Base-by-base conservation (phyloP, 805 yeast species). In the Yamadazyma tumulicola region DNA sequence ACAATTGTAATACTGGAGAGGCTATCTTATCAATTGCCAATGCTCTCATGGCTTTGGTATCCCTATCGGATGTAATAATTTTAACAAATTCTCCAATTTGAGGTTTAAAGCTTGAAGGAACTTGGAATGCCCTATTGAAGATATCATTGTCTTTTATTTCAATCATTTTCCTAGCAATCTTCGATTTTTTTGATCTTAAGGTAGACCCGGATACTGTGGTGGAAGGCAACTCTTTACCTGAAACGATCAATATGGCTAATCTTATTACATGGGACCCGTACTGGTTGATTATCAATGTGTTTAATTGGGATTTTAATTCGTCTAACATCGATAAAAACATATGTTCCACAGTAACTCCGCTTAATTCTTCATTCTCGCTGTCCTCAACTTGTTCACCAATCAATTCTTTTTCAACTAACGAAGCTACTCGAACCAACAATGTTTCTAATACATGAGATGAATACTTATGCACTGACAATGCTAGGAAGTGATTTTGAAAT, bases 361-460 rank as follows among this genome's bases (percentile, higher is more conserved):
- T 60, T 1, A 54, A 61, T 4, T 54, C 59, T 7, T 52, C 63
- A 8, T 52, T 61, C 18, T 57, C 57, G 8, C 51, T 58, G 11
- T 51, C 64, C 15, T 59, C 66, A 23, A 66, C 64, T 21, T 52
- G 55, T 5, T 42, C 48, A n/a, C 46, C 48, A 31, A 81, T 57
- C 19, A 85, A 51, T 53, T 87, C 96, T 45, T 77, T 76, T 54
- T 85, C 95, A 10, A 85, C 70, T 35, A 83, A 55, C 1, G 85
- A 77, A 3, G 96, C 91, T 34, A 77, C 58, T 55, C 91, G 69
- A 19, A 83, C 84, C 19, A 91, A 58, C 23, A 88, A 67, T 0
- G 97, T 85, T 57, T 91, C 97, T 35, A 88, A 67, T 41, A 94
- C 95, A 58, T 93, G 98, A 1, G 97, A 89, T 1, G 96, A 79